Evolutionary conservation across 768 basidiomycete genomes (phyloP).

Genomic region (Tylopilus sp.): DNA sequence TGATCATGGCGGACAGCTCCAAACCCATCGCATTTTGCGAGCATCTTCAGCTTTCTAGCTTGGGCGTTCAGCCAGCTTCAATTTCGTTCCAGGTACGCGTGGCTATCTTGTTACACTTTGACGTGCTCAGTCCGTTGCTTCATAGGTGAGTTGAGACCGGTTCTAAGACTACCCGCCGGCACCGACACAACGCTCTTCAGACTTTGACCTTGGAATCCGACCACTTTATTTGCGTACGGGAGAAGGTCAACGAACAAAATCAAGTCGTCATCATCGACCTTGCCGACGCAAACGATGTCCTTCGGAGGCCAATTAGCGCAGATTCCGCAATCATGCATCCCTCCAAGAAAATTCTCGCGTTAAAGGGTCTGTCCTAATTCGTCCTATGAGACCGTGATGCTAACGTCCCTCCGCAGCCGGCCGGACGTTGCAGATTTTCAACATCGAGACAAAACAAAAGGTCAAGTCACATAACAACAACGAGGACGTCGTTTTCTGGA

Average conservation of each 20-base stretch:
- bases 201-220: constrained; percentile 95
- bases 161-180: not conserved
- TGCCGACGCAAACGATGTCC: constrained; percentile 94
- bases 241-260: constrained; percentile 92
- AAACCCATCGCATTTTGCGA: constrained; percentile 90
- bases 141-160: constrained; percentile 18
- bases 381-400: not conserved
- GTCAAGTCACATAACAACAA: constrained; percentile 93
- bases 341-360: constrained; percentile 90
- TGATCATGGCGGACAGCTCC: constrained; percentile 28
- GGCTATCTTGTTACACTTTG: constrained; percentile 21
- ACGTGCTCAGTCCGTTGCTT: constrained; percentile 15
- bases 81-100: constrained; percentile 90
- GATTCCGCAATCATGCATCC: constrained; percentile 99
- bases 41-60: constrained; percentile 90
- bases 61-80: constrained; percentile 93
- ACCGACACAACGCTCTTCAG: constrained; percentile 36
- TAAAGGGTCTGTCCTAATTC: constrained; percentile 59
- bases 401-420: constrained; percentile 52
- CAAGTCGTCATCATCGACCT: constrained; percentile 99
- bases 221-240: constrained; percentile 96
- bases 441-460: constrained; percentile 96
- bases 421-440: constrained; percentile 95
- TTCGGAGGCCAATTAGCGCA: constrained; percentile 93
- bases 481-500: constrained; percentile 98